A percentile compares a stretch with the other conserved stretches of the same genome.
These are phyloP conservation scores for Ceratocystis huliohia DNA, from an alignment of 2,329 filamentous ascomycete species.

Conservation along the genomic window DNA sequence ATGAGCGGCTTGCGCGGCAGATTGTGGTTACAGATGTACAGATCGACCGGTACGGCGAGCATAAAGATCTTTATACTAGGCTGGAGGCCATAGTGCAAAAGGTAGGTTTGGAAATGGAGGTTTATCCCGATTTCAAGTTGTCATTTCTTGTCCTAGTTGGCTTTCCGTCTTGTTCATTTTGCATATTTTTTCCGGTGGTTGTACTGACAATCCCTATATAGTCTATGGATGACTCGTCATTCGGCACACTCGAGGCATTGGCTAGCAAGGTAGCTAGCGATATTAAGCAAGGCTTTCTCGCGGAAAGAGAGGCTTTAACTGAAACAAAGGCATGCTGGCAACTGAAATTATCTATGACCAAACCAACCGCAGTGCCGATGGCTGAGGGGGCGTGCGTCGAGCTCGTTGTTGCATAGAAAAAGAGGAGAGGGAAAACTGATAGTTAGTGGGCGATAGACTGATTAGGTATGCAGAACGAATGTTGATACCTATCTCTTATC, in stretches of 20 bases:
- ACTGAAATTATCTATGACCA: conserved; percentile 52
- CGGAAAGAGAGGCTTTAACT: conserved; percentile 8
- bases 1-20: conserved; percentile 56
- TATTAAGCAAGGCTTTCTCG: conserved; percentile 35
- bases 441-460: too few relatives aligned
- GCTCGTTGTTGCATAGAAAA: conserved; percentile 18
- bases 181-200: background rate
- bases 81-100: conserved; percentile 50
- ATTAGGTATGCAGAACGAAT: too few relatives aligned
- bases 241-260: conserved; percentile 51
- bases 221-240: conserved; percentile 44
- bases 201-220: conserved; percentile 28
- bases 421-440: background rate
- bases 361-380: conserved; percentile 60
- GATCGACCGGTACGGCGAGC: conserved; percentile 40
- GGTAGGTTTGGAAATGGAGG: conserved; percentile 21
- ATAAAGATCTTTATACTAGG: conserved; percentile 39
- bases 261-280: conserved; percentile 36
- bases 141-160: background rate
- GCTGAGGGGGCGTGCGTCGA: conserved; percentile 61
- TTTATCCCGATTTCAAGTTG: too few relatives aligned
- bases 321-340: conserved; percentile 31
- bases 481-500: too few relatives aligned
- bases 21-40: conserved; percentile 51
- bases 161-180: background rate